Percentiles rank a stretch among this genome's conserved stretches.
Evolutionary conservation across 495 filamentous ascomycete species (phyloP).

Genomic region (Barbatosphaeria neglecta): DNA sequence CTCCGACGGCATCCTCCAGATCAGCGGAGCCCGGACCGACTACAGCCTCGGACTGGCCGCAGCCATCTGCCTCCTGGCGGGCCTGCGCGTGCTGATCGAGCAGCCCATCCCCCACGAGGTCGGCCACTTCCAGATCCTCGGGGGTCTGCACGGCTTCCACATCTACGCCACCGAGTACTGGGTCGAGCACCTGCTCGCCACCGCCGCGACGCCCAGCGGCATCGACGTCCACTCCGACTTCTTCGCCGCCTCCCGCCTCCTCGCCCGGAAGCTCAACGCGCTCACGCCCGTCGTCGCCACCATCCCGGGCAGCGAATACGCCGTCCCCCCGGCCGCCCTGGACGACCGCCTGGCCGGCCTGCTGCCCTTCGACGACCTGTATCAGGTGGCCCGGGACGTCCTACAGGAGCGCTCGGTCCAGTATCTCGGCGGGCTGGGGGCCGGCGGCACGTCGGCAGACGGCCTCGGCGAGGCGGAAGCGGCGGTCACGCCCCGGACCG

Average conservation of each 20-base stretch:
- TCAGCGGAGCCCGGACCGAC: not conserved
- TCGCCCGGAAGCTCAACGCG: not conserved
- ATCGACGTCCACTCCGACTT: not conserved
- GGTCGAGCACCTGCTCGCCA: conserved; percentile 11
- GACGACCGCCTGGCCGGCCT: not conserved
- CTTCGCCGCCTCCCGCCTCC: not conserved
- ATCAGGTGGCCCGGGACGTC: not conserved
- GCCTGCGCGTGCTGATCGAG: not conserved
- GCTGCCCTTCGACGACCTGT: not conserved
- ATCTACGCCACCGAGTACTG: conserved; percentile 17
- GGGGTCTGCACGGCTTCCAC: conserved; percentile 16
- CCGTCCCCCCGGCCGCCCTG: not conserved
- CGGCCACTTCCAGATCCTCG: conserved; percentile 6
- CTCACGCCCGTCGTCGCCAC: not conserved
- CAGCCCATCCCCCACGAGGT: not conserved
- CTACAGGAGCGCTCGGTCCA: not conserved
- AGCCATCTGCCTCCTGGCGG: conserved; percentile 8
- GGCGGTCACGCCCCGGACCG: too few species aligned
- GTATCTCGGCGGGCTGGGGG: not conserved
- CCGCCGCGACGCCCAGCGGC: not conserved
- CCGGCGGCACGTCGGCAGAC: too few species aligned
- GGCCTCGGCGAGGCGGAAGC: not conserved
- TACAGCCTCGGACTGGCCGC: conserved; percentile 10
- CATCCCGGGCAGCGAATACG: not conserved
- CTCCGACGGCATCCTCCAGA: conserved; percentile 5